Percentiles rank a stretch among this genome's conserved stretches.
These are phyloP conservation scores for Zymoseptoria tritici DNA, from an alignment of 2,329 filamentous ascomycete species.

Conservation along the genomic window DNA sequence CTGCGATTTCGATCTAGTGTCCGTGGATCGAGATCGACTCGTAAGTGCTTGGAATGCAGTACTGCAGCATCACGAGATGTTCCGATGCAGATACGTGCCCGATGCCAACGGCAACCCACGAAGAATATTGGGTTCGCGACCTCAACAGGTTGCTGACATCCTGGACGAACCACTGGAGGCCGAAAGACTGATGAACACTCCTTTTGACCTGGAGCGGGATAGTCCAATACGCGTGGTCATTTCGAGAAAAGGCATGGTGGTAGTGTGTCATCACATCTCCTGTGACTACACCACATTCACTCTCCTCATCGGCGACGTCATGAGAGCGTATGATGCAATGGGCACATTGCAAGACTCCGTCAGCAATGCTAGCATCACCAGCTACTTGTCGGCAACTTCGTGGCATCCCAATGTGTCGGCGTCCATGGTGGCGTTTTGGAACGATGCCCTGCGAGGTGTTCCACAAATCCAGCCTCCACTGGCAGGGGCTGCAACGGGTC, in stretches of 20 bases:
- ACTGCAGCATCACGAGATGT: background rate
- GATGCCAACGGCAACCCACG: background rate
- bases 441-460: too few species aligned
- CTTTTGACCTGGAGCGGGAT: background rate
- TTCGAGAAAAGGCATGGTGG: background rate
- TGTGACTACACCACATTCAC: background rate
- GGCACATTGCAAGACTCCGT: too few species aligned
- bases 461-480: too few species aligned
- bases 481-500: too few species aligned
- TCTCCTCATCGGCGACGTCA: background rate
- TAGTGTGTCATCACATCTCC: background rate
- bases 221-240: background rate
- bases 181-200: background rate
- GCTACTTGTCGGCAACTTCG: too few species aligned
- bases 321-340: background rate
- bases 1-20: background rate
- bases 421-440: too few species aligned
- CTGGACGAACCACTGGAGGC: background rate
- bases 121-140: background rate
- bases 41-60: slow-evolving; percentile 1
- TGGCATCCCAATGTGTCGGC: too few species aligned
- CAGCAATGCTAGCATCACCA: too few species aligned
- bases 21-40: background rate
- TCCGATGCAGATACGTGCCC: background rate
- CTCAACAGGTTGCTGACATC: background rate